Percentiles rank a stretch among this genome's conserved stretches.
phyloP scores from a whole-genome alignment of 2,329 filamentous ascomycete genomes.

The Fusarium sp. region DNA sequence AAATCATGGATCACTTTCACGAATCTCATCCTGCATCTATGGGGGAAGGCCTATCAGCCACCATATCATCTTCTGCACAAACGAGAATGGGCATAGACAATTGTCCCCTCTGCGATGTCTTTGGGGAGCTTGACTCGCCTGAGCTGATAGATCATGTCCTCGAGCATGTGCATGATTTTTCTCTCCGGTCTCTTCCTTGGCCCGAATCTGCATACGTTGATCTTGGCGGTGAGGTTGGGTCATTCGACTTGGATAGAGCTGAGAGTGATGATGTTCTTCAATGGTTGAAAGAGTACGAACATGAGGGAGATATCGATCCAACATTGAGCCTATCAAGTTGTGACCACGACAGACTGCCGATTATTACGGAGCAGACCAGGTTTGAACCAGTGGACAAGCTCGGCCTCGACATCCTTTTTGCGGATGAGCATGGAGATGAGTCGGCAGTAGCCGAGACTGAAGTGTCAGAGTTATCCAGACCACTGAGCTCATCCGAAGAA shows the following conservation, averaged over 20 bases:
- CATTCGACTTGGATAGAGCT: fast-evolving
- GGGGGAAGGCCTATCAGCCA: fast-evolving
- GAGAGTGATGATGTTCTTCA: fast-evolving
- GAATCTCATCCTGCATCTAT: not conserved
- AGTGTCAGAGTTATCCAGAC: fast-evolving
- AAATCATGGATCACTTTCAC: not conserved
- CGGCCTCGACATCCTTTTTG: not conserved
- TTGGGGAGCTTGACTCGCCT: fast-evolving
- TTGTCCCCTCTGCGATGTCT: not conserved
- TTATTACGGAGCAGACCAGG: fast-evolving
- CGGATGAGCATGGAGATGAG: not conserved
- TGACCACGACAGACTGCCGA: not conserved
- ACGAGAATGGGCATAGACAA: not conserved
- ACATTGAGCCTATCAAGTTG: fast-evolving
- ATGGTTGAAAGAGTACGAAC: not conserved
- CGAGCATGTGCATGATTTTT: fast-evolving
- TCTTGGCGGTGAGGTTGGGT: not conserved
- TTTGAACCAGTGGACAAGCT: fast-evolving
- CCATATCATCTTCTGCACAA: not conserved
- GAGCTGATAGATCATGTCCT: not conserved
- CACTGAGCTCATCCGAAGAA: too few relatives aligned
- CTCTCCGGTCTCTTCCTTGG: not conserved
- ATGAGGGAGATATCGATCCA: not conserved
- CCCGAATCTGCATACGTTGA: fast-evolving
- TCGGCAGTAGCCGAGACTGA: not conserved